phyloP scores from a whole-genome alignment of 495 filamentous ascomycete species.

The Talaromyces thailandensis region DNA sequence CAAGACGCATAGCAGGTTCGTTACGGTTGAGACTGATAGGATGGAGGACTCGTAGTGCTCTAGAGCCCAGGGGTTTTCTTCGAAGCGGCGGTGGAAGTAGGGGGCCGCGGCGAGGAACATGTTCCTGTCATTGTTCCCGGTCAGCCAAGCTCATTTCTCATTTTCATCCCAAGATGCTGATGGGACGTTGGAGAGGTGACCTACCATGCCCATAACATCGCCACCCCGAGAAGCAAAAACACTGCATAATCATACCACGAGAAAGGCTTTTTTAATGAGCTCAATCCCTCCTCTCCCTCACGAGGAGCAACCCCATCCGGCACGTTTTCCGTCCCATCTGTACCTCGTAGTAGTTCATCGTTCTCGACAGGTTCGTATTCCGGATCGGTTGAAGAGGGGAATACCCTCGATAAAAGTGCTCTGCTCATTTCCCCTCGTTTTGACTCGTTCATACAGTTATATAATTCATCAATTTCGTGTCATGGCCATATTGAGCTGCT shows the following conservation, averaged over 20 bases:
- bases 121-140: constrained; percentile 51
- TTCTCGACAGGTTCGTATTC: constrained; percentile 53
- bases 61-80: constrained; percentile 56
- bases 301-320: background rate
- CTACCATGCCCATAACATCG: constrained; percentile 97
- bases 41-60: constrained; percentile 81
- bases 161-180: background rate
- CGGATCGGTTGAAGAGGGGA: constrained; percentile 26
- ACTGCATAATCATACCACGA: constrained; percentile 75
- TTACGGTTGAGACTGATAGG: constrained; percentile 73
- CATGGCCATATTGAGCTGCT: background rate
- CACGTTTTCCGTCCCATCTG: constrained; percentile 13
- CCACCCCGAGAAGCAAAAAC: constrained; percentile 78
- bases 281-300: background rate
- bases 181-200: background rate
- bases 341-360: constrained; percentile 23
- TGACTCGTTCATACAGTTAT: background rate
- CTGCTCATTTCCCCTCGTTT: background rate
- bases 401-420: constrained; percentile 17
- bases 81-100: constrained; percentile 84
- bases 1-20: constrained; percentile 65
- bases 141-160: background rate
- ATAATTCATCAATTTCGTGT: background rate
- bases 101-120: constrained; percentile 96
- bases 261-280: constrained; percentile 28